Evolutionary conservation across 140 eudicot species (phyloP).

Genomic region (Cichorium intybus): DNA sequence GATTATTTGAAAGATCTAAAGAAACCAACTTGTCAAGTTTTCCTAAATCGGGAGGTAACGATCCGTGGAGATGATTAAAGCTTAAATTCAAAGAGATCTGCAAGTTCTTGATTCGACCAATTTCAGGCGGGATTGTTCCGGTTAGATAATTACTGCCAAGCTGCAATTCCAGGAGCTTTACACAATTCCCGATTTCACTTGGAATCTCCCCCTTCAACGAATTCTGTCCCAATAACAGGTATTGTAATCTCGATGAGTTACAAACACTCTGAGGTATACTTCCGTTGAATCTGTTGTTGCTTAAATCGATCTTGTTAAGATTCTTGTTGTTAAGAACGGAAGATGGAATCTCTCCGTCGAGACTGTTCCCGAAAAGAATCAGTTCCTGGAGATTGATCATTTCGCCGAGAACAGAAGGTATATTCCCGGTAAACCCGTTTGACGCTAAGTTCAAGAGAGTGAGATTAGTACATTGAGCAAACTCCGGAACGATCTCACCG

Average conservation of each 20-base stretch:
- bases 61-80: constrained; percentile 84
- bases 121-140: constrained; percentile 83
- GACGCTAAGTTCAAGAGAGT: constrained; percentile 85
- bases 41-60: constrained; percentile 76
- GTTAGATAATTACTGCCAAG: constrained; percentile 85
- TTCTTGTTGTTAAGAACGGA: constrained; percentile 67
- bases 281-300: constrained; percentile 84
- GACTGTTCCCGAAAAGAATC: constrained; percentile 76
- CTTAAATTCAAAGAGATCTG: constrained; percentile 90
- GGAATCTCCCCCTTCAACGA: constrained; percentile 82
- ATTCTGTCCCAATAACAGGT: constrained; percentile 68
- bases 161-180: constrained; percentile 71
- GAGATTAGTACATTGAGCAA: constrained; percentile 75
- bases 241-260: constrained; percentile 80
- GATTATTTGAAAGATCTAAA: constrained; percentile 85
- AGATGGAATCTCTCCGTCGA: constrained; percentile 74
- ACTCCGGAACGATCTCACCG: constrained; percentile 77
- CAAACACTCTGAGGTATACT: constrained; percentile 76
- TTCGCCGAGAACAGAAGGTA: constrained; percentile 73
- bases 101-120: constrained; percentile 88
- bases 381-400: constrained; percentile 77
- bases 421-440: constrained; percentile 73
- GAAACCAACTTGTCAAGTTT: constrained; percentile 89
- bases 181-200: constrained; percentile 77
- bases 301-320: constrained; percentile 90